Base-by-base conservation (phyloP, 2,329 filamentous ascomycete genomes). In the Hansfordia pulvinata region DNA sequence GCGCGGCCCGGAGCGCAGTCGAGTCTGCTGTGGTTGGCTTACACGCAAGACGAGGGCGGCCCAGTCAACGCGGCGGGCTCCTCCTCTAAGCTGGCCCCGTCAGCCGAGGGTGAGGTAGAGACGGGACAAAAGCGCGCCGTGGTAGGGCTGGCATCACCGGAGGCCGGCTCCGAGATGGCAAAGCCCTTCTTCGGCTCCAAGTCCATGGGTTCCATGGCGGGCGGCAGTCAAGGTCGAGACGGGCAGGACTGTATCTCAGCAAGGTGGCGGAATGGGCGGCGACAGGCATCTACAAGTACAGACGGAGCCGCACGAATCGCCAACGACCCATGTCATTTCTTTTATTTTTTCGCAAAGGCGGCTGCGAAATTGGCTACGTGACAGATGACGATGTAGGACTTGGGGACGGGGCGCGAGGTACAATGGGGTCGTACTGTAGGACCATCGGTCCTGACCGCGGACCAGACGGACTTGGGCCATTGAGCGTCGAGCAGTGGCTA, bases 331-430 rank as follows among this genome's bases (percentile, higher is more conserved):
- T 43, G 37, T 37, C 39, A n/a, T n/a, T n/a, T n/a, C n/a, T n/a
- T 41, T 46, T 47, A 44, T 44, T 42, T 39, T 41, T n/a, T n/a
- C n/a, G n/a, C 34, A 39, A 39, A 33, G 40, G 28, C 28, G 25
- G 38, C 27, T 38, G 31, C 34, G 31, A 32, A 35, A 25, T 31
- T 28, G 31, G 38, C 26, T 36, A 36, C 34, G 27, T 35, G 33
- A 32, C 37, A 39, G 37, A 41, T 44, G 42, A 40, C 35, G 35
- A 42, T 41, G 42, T 47, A 47, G 44, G 44, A 47, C 44, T 47
- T 42, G 38, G 28, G 25, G 38, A 37, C 40, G 34, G 32, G 36
- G 30, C 39, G 35, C 27, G 35, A 28, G 28, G 36, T 33, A 35
- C 37, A 30, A 26, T 35, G 37, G 41, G 42, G 40, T 38, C 36